Evolutionary conservation across 1,284 basidiomycete species (phyloP).

Genomic region (Volvariella volvacea): DNA sequence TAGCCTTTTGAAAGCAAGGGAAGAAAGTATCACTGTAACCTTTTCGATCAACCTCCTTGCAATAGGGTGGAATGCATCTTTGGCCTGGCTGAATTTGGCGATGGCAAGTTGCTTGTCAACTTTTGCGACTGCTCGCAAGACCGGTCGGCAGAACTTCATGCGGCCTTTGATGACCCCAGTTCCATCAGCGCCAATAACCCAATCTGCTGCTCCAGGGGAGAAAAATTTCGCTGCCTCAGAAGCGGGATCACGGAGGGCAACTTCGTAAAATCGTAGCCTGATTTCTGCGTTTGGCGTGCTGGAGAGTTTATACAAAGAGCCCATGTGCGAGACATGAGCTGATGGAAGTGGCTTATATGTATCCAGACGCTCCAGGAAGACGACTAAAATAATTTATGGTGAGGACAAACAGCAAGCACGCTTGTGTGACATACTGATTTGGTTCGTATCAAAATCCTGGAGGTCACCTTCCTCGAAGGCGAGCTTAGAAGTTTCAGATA

Average conservation of each 20-base stretch:
- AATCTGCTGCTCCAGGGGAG: slow-evolving; percentile 48
- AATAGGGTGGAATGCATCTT: slow-evolving; percentile 69
- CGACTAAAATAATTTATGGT: slow-evolving; percentile 36
- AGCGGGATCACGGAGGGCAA: slow-evolving; percentile 46
- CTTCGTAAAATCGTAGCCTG: slow-evolving; percentile 63
- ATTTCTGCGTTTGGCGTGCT: slow-evolving; percentile 64
- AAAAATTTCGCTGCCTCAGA: slow-evolving; percentile 43
- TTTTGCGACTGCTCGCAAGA: slow-evolving; percentile 46
- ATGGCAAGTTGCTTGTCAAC: slow-evolving; percentile 63
- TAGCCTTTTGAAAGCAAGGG: too few relatives aligned
- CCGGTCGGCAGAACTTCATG: slow-evolving; percentile 80
- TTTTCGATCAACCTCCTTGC: slow-evolving; percentile 69
- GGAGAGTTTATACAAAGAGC: slow-evolving; percentile 45
- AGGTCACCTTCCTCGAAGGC: slow-evolving; percentile 51
- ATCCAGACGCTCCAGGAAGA: slow-evolving; percentile 70
- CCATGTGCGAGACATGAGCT: slow-evolving; percentile 49
- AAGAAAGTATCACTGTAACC: slow-evolving; percentile 27
- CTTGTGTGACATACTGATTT: slow-evolving; percentile 42
- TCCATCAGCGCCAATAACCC: slow-evolving; percentile 63
- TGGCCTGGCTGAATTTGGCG: slow-evolving; percentile 44
- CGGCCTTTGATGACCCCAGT: slow-evolving; percentile 61
- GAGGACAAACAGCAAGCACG: neutral
- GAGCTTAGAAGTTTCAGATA: slow-evolving; percentile 35
- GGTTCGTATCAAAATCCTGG: slow-evolving; percentile 57
- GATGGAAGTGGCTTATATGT: slow-evolving; percentile 48